Evolutionary conservation across 2,329 filamentous ascomycete species (phyloP), one percentile per base, ranked within the genome.

Genomic region (Hymenoscyphus fraxineus): DNA sequence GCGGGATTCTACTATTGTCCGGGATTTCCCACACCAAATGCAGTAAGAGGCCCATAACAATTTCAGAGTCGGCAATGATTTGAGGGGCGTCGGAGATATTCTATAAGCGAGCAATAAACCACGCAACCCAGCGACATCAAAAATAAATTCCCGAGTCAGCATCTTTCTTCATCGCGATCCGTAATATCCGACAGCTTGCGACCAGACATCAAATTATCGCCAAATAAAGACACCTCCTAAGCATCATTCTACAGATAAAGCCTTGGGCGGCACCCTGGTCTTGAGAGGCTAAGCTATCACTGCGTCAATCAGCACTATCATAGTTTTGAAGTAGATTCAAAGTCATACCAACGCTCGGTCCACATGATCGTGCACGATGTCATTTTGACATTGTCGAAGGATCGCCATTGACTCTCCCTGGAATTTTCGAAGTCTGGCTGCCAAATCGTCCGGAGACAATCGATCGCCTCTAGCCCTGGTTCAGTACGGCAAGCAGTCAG

Each of bases 341-440:
- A 65, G 64, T 44, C 55, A 39, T 27, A 56, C 19, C 51, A 62
- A 60, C 59, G 63, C 64, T 66, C 62, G 59, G 61, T 60, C 62
- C 64, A 66, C 58, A 40, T 63, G 64, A 61, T 63, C 64, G 64
- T 57, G 61, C 64, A 63, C 57, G 55, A 58, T 59, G 47, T 56
- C 58, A 38, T 60, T 38, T 51, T 31, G 39, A 58, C 7, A 40
- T 62, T 22, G 47, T 60, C 59, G 61, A 62, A 64, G 61, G 67
- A 68, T 67, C 67, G 62, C 44, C 67, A 19, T 51, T 51, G 44
- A 59, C 61, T 58, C 19, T 44, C 54, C 54, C 58, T 40, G 39
- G 31, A 32, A 15, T 31, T 31, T 60, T 47, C 31, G 47, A 32
- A 62, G 32, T 38, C 22, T 61, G 62, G 61, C 62, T 59, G 59